Conservation (phyloP, 1,139 yeast species). For the Candida neerlandica region DNA sequence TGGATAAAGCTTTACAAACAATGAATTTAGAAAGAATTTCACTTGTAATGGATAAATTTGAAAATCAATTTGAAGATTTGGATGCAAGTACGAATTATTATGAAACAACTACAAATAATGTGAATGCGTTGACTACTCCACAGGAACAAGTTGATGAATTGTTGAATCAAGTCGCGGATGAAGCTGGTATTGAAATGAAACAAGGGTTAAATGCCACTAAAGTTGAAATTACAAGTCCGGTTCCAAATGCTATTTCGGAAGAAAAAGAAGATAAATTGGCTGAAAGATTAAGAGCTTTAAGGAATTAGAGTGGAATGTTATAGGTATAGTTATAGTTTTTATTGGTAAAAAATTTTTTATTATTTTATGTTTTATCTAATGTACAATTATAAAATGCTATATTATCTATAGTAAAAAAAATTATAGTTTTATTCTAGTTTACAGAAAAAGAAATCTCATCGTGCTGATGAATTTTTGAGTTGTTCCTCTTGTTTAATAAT, state of each 20-base stretch:
- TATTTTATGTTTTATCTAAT: background rate
- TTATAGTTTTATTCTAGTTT: background rate
- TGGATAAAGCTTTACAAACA: slow-evolving; percentile 94
- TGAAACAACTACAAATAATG: slow-evolving; percentile 85
- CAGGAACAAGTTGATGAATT: slow-evolving; percentile 94
- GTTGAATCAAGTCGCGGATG: slow-evolving; percentile 95
- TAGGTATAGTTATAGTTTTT: background rate
- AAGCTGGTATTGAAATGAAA: slow-evolving; percentile 91
- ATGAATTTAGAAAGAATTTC: slow-evolving; percentile 95
- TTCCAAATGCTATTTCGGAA: slow-evolving; percentile 49
- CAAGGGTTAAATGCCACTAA: slow-evolving; percentile 70
- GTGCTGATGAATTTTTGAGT: slow-evolving; percentile 23
- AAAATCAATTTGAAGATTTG: slow-evolving; percentile 91
- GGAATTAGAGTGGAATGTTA: slow-evolving; percentile 19
- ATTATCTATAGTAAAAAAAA: background rate
- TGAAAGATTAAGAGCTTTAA: slow-evolving; percentile 81
- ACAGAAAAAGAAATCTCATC: background rate
- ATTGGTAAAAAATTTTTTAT: background rate
- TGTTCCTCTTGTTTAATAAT: slow-evolving; percentile 42
- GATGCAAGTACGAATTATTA: slow-evolving; percentile 94
- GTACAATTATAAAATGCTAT: slow-evolving; percentile 2
- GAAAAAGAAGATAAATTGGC: slow-evolving; percentile 88
- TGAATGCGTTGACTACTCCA: slow-evolving; percentile 87
- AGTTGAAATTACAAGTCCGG: slow-evolving; percentile 47
- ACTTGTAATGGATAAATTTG: slow-evolving; percentile 96